phyloP scores from a whole-genome alignment of 2,329 filamentous ascomycete genomes.

The Sodiomyces alkalinus region DNA sequence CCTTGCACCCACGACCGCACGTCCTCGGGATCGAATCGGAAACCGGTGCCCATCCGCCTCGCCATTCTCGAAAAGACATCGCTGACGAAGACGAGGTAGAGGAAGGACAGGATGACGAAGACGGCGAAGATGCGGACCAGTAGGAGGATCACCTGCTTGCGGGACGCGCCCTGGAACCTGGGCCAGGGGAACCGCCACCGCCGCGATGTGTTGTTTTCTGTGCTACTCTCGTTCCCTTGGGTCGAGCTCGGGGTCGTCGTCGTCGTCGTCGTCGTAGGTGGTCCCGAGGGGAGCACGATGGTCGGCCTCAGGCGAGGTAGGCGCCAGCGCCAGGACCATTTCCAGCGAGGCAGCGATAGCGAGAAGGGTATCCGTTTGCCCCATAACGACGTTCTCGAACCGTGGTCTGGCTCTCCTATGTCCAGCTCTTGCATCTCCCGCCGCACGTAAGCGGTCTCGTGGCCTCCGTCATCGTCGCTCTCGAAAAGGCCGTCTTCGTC shows the following conservation, averaged over 20 bases:
- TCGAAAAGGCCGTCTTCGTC: constrained; percentile 45
- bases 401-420: constrained; percentile 50
- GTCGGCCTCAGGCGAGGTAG: constrained; percentile 31
- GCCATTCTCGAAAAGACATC: constrained; percentile 61
- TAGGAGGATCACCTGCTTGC: constrained; percentile 28
- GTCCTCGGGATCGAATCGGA: constrained; percentile 66
- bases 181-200: neutral
- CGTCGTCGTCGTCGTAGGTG: constrained; percentile 10
- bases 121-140: constrained; percentile 61
- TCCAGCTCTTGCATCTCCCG: constrained; percentile 84
- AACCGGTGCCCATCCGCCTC: constrained; percentile 46
- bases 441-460: constrained; percentile 51
- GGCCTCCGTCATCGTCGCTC: constrained; percentile 28
- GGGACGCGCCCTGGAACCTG: neutral
- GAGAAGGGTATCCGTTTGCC: constrained; percentile 39
- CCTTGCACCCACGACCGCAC: constrained; percentile 62
- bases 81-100: constrained; percentile 77
- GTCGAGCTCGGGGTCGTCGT: constrained; percentile 9
- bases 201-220: neutral
- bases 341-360: constrained; percentile 37
- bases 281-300: constrained; percentile 29
- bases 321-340: constrained; percentile 37
- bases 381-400: constrained; percentile 29
- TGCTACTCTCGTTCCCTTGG: constrained; percentile 1
- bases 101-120: constrained; percentile 56